Conservation (phyloP, 345 rosid genomes). For the Microthlaspi erraticum region DNA sequence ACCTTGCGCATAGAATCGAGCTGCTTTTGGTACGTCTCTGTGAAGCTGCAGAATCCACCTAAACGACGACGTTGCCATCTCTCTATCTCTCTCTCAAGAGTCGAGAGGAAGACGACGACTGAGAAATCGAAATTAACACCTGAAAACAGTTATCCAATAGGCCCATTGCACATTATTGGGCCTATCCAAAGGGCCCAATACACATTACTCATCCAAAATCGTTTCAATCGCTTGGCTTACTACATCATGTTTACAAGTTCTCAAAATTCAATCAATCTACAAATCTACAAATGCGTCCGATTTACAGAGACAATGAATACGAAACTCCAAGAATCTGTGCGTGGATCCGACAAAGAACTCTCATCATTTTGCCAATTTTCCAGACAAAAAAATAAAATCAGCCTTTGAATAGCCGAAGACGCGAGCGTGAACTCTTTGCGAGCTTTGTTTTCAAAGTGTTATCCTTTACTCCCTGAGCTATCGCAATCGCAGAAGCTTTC, state of each 20-base stretch:
- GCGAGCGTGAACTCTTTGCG: slow-evolving; percentile 62
- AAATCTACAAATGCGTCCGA: not conserved
- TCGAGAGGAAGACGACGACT: not conserved
- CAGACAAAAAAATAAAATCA: not conserved
- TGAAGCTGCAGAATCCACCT: slow-evolving; percentile 93
- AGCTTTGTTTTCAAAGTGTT: slow-evolving; percentile 78
- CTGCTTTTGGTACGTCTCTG: slow-evolving; percentile 88
- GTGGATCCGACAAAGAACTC: slow-evolving; percentile 2
- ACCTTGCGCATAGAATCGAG: slow-evolving; percentile 87
- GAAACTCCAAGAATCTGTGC: slow-evolving; percentile 2
- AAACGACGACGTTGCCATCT: slow-evolving; percentile 65
- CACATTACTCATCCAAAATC: not conserved
- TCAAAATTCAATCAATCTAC: slow-evolving; percentile 2
- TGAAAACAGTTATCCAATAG: not conserved
- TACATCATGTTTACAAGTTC: not conserved
- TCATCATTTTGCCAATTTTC: not conserved
- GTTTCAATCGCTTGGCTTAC: not conserved
- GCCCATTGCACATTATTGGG: not conserved
- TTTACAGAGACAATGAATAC: slow-evolving; percentile 14
- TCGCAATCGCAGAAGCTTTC: no score
- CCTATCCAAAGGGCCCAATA: not conserved
- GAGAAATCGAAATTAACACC: not conserved
- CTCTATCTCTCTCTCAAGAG: no score
- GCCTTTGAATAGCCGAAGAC: slow-evolving; percentile 63
- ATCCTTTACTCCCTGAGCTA: slow-evolving; percentile 54